Base-by-base conservation (phyloP, 805 yeast species). In the Saccharomycopsis fermentans region DNA sequence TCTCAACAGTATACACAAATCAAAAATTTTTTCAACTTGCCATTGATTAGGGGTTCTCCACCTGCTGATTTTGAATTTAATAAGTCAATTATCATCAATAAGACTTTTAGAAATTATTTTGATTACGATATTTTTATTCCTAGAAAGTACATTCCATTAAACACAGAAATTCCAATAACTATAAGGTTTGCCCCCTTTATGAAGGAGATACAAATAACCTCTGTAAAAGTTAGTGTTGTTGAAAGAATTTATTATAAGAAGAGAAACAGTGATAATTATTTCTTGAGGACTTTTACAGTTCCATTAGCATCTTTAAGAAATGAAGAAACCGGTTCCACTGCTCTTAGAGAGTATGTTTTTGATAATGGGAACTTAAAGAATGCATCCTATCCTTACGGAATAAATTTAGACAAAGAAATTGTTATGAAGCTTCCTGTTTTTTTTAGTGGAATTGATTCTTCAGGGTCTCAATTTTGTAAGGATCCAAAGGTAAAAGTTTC, bases 51-150 rank as follows among this genome's bases (percentile, higher is more conserved):
- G 61, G 72, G 73, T 0, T 79, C 79, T 1, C 79, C 79, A 5
- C 64, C 66, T 8, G 62, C 63, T 5, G 74, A 75, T 1, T 52
- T 58, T 21, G 73, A 77, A 1, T 71, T 72, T 5, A 85, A 86
- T 66, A 87, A 86, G 66, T 90, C 95, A 0, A 79, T 87, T 17
- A 86, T 83, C 68, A 89, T 87, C 37, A 86, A 84, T 67, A 76
- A 87, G 62, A 77, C 82, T 0, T 87, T 94, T 94, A 81, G 82
- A 64, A 84, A 86, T 58, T 69, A 89, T 0, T 70, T 87, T 39
- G 82, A 82, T 58, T 87, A 87, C 69, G 86, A 86, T 63, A 77
- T 87, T 16, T 79, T 90, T 0, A 77, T 87, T 59, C 90, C 91
- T 0, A 77, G 77, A 59, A 87, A 87, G 65, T 87, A 77, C 68